A percentile compares a stretch with the other conserved stretches of the same genome.
These are phyloP conservation scores for Arthroderma sp. DNA, from an alignment of 2,329 filamentous ascomycete species.

Conservation along the genomic window DNA sequence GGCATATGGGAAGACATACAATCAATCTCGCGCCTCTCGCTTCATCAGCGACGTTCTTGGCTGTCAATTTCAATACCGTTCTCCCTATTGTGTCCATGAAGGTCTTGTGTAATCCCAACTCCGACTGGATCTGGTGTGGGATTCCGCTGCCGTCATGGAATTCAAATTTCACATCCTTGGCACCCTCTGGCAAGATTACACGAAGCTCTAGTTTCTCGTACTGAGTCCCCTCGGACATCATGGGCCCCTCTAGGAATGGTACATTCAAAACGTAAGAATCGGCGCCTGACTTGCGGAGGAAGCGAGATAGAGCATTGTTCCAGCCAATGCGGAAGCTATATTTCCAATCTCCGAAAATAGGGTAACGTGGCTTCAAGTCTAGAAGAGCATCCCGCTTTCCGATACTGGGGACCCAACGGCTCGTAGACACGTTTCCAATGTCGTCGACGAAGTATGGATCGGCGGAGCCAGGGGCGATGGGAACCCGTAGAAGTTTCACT, in stretches of 20 bases:
- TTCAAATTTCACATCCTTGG: slow-evolving; percentile 48
- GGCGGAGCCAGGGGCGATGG: slow-evolving; percentile 62
- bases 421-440: slow-evolving; percentile 94
- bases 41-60: slow-evolving; percentile 81
- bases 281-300: slow-evolving; percentile 51
- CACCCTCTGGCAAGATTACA: slow-evolving; percentile 81
- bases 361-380: slow-evolving; percentile 86
- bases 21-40: slow-evolving; percentile 70
- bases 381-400: slow-evolving; percentile 62
- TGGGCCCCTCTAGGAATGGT: slow-evolving; percentile 86
- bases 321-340: slow-evolving; percentile 95
- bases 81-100: slow-evolving; percentile 91
- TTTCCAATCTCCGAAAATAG: slow-evolving; percentile 96
- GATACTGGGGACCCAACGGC: slow-evolving; percentile 53
- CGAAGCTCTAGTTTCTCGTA: slow-evolving; percentile 71
- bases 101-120: slow-evolving; percentile 60
- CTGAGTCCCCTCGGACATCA: slow-evolving; percentile 68
- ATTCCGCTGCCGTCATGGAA: slow-evolving; percentile 72
- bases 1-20: slow-evolving; percentile 26
- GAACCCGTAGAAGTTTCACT: slow-evolving; percentile 68
- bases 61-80: slow-evolving; percentile 65
- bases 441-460: slow-evolving; percentile 93
- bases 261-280: slow-evolving; percentile 77
- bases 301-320: slow-evolving; percentile 72
- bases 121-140: slow-evolving; percentile 36